Evolutionary conservation across 1,284 basidiomycete genomes (phyloP), one percentile per base, ranked within the genome.

Genomic region (Ganoderma resinaceum): DNA sequence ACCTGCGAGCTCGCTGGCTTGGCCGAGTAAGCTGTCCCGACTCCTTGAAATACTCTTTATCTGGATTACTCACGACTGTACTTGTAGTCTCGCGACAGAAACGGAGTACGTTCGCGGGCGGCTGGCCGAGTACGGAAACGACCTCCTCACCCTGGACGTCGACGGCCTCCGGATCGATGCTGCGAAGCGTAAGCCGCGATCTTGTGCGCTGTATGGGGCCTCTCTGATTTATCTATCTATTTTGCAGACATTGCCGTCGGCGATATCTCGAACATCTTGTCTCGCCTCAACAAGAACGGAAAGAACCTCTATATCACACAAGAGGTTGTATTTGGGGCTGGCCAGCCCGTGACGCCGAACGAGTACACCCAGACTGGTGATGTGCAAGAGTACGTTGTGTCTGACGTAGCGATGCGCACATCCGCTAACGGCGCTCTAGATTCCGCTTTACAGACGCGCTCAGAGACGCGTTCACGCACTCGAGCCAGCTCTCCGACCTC

Each of bases 101-200:
- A 88, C 87, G 0, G 85, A 86, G 65, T 85, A 88, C 67, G 89
- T 91, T n/a, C 83, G 86, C 37, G 75, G 75, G 0, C 78, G 82
- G 7, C 82, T 91, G 1, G 89, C 88, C 0, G 71, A 79, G n/a
- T 91, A 91, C 75, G 86, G 76, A 1, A 89, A 91, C 70, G 88
- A 91, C 65, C 77, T 91, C 2, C 69, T 91, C 31, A 86, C 85
- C 1, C 80, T 92, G 6, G 90, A 89, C 2, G 84, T 88, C 1
- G 88, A 89, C 73, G 91, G 91, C 0, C 79, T 92, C 42, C 83
- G 91, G 0, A 77, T 92, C 43, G 91, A 93, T 76, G 89, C 91
- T 9, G 85, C 89, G 0, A 92, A 92, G 79, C 85, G 89, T 91
- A 73, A 66, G 81, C 72, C 11, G 40, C 31, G 6, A 35, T 33